Conservation (phyloP, 495 filamentous ascomycete species). For the Paragyromitra xinjiangensis region DNA sequence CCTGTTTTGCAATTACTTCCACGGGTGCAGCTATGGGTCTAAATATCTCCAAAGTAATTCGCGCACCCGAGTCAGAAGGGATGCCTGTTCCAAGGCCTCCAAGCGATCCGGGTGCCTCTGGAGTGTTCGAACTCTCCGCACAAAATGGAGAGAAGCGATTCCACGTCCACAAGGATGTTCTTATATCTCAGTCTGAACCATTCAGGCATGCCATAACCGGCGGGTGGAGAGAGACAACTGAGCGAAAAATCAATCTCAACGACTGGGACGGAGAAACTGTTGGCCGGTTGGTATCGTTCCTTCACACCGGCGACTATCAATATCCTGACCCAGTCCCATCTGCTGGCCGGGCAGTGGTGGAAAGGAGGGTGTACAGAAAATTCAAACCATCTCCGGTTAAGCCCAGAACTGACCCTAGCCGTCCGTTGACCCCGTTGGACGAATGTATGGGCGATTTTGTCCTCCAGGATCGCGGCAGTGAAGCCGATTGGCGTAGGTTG, state of each 20-base stretch:
- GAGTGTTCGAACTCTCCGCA: constrained; percentile 24
- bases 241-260: constrained; percentile 25
- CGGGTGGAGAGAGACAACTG: constrained; percentile 10
- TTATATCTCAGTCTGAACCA: constrained; percentile 19
- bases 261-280: constrained; percentile 34
- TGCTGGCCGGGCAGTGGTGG: not conserved
- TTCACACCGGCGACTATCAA: constrained; percentile 11
- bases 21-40: not conserved
- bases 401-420: not conserved
- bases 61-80: not conserved
- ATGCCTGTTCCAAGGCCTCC: not conserved
- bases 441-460: constrained; percentile 1
- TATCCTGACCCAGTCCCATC: constrained; percentile 19
- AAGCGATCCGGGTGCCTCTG: not conserved
- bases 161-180: constrained; percentile 16
- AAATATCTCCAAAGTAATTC: not conserved
- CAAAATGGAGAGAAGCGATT: constrained; percentile 8
- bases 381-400: not conserved
- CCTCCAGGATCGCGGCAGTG: not conserved
- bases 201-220: constrained; percentile 13
- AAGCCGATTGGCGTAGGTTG: not conserved
- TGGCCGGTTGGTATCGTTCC: constrained; percentile 18
- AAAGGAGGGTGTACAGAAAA: not conserved
- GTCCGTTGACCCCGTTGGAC: constrained; percentile 29
- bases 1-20: too few relatives aligned